Evolutionary conservation across 805 yeast species (phyloP).

Genomic region (Scheffersomyces ergatensis): DNA sequence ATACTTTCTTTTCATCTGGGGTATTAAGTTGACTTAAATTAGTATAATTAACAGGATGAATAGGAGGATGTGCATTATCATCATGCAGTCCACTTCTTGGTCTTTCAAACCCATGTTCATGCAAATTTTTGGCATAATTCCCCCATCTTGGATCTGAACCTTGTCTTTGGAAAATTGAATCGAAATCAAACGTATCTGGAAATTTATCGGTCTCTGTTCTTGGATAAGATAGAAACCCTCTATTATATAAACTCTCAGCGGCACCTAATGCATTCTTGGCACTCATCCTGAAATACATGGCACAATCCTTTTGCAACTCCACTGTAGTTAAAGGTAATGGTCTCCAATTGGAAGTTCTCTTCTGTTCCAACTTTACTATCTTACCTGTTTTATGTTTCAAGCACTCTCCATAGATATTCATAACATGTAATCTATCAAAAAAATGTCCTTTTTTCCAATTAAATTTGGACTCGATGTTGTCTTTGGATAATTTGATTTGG

Average conservation of each 20-base stretch:
- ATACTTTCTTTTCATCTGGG: constrained; percentile 63
- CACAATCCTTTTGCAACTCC: constrained; percentile 83
- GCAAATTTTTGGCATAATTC: constrained; percentile 49
- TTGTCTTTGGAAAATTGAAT: constrained; percentile 60
- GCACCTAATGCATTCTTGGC: constrained; percentile 72
- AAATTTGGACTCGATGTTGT: constrained; percentile 40
- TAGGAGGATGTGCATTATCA: constrained; percentile 98
- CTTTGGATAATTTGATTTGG: constrained; percentile 48
- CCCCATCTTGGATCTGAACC: constrained; percentile 64
- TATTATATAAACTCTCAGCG: constrained; percentile 84
- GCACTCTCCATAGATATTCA: constrained; percentile 68
- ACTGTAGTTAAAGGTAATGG: constrained; percentile 95
- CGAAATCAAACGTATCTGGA: constrained; percentile 73
- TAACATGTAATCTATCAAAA: constrained; percentile 68
- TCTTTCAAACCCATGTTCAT: constrained; percentile 43
- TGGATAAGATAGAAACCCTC: constrained; percentile 90
- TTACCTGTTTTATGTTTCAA: constrained; percentile 48
- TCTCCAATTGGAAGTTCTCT: constrained; percentile 71
- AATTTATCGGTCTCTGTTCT: constrained; percentile 95
- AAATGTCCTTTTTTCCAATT: constrained; percentile 72
- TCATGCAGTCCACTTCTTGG: constrained; percentile 84
- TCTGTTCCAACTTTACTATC: constrained; percentile 49
- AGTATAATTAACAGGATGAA: constrained; percentile 73
- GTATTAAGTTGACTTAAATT: constrained; percentile 24
- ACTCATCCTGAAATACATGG: constrained; percentile 67